Evolutionary conservation across 1,284 basidiomycete genomes (phyloP).

Genomic region (Pholiota adiposa): DNA sequence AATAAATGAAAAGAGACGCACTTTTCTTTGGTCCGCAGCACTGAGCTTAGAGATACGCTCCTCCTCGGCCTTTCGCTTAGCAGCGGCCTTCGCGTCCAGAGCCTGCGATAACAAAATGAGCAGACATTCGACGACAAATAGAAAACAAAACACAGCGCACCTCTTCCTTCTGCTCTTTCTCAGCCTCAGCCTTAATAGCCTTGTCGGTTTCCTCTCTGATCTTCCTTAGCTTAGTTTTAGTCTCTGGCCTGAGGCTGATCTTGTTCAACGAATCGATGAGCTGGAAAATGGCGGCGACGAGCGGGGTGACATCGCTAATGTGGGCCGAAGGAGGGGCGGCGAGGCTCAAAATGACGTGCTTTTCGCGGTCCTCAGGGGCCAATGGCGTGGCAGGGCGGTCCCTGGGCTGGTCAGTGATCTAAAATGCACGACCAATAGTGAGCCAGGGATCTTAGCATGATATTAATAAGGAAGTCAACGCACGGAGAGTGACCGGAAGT

Average conservation of each 20-base stretch:
- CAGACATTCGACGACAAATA: not conserved
- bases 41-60: conserved; percentile 74
- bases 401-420: conserved; percentile 86
- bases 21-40: conserved; percentile 85
- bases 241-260: conserved; percentile 77
- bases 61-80: conserved; percentile 76
- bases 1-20: conserved; percentile 26
- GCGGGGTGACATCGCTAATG: conserved; percentile 53
- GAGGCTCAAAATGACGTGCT: conserved; percentile 76
- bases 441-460: conserved; percentile 4
- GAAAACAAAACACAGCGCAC: too few species aligned
- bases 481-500: conserved; percentile 78
- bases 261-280: conserved; percentile 72
- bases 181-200: conserved; percentile 67
- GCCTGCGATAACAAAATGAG: conserved; percentile 36
- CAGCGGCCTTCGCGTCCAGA: conserved; percentile 69
- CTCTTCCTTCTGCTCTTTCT: conserved; percentile 75
- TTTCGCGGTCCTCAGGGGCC: conserved; percentile 53
- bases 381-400: conserved; percentile 63
- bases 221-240: conserved; percentile 74
- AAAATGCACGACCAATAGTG: conserved; percentile 2
- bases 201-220: conserved; percentile 73
- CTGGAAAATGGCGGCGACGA: conserved; percentile 72
- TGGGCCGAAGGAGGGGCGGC: conserved; percentile 55
- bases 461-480: conserved; percentile 25